Evolutionary conservation across 352 stramenopile species (phyloP), one percentile per base, ranked within the genome.

Genomic region (Phytophthora colocasiae): DNA sequence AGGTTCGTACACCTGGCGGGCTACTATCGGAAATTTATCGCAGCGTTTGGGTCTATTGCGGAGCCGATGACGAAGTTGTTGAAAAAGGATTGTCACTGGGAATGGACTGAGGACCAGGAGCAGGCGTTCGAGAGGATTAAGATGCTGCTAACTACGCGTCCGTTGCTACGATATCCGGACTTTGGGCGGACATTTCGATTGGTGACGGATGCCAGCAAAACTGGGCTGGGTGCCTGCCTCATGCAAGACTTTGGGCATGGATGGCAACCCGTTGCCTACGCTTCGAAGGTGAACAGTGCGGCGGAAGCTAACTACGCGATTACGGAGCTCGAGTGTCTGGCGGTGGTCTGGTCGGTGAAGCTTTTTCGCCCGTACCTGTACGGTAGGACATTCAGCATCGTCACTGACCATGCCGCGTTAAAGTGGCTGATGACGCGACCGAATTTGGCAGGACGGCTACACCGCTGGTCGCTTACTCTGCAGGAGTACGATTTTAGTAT

Each of bases 361-460:
- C 14, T 32, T 0, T 56, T 56, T 14, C 8, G 32, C 1, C 49
- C 49, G 7, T 56, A 56, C n/a, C 12, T 56, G 32, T 56, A 56
- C 12, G 49, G 32, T 1, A 1, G 49, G 2, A 34, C 2, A 4
- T 56, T 56, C 26, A 8, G 3, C 14, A 56, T 45, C 3, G 17
- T 45, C 11, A 45, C 49, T 0, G 34, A 56, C 45, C 31, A 45
- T 3, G 8, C 34, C 0, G 49, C 34, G 0, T 4, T 56, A 0
- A 38, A 45, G 19, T 56, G 49, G 49, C 6, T 46, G 10, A 56
- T 45, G 49, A 56, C 49, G 2, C 1, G 49, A 4, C 19, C 49
- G 17, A 56, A 45, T 4, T 22, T 56, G 3, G 17, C 49, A 6
- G 49, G 49, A 3, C 6, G 17, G 12, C 10, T 56, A 0, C 32